A percentile compares a stretch with the other conserved stretches of the same genome.
Evolutionary conservation across 2,329 filamentous ascomycete genomes (phyloP).

Genomic region (Hypoxylon sp.): DNA sequence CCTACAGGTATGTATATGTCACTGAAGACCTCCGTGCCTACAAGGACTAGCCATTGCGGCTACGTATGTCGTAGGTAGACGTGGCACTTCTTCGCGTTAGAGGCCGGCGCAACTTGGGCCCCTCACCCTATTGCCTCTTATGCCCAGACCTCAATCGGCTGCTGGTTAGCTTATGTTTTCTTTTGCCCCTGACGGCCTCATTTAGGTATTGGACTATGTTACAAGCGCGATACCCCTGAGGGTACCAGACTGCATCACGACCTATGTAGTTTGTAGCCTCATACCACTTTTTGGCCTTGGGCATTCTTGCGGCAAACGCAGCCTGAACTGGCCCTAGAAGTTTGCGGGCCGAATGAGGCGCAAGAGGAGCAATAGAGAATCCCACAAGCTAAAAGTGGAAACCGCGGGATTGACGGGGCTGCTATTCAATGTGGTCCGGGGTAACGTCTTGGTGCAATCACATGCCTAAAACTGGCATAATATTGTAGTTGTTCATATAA

Average conservation of each 20-base stretch:
- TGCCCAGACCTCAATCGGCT: background rate
- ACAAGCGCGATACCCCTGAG: background rate
- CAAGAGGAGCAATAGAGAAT: background rate
- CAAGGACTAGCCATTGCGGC: background rate
- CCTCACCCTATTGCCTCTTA: background rate
- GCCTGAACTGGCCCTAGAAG: background rate
- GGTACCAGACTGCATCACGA: background rate
- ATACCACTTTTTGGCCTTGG: background rate
- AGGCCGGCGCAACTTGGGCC: background rate
- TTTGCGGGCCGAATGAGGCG: slow-evolving; percentile 15
- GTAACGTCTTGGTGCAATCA: background rate
- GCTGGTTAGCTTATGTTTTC: background rate
- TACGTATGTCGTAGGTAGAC: background rate
- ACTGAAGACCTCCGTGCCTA: background rate
- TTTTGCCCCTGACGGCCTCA: background rate
- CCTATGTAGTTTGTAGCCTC: slow-evolving; percentile 2
- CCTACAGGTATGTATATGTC: too few relatives aligned
- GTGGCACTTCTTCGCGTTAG: background rate
- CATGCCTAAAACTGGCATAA: slow-evolving; percentile 3
- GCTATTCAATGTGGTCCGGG: background rate
- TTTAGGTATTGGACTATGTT: background rate
- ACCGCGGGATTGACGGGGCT: background rate
- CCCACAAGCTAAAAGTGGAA: slow-evolving; percentile 4
- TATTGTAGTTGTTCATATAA: too few relatives aligned
- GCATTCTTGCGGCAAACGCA: background rate